Evolutionary conservation across 805 yeast genomes (phyloP).

Genomic region (Saturnispora halmiae): DNA sequence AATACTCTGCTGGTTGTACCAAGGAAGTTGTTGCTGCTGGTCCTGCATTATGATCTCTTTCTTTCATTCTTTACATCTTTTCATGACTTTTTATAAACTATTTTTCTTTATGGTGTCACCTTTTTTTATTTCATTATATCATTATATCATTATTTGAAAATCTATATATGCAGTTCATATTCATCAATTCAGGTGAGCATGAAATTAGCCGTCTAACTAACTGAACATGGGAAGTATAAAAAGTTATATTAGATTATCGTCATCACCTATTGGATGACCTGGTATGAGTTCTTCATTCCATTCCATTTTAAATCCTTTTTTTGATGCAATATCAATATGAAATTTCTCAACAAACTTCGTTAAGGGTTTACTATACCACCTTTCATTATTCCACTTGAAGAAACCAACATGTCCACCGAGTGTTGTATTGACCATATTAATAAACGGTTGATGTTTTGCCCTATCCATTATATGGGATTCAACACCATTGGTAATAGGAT

Average conservation of each 20-base stretch:
- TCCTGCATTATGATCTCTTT: slow-evolving; percentile 43
- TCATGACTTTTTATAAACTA: background rate
- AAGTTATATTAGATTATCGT: too few species aligned
- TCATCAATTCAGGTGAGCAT: too few species aligned
- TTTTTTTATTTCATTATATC: background rate
- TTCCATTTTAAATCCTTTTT: slow-evolving; percentile 9
- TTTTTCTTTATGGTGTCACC: background rate
- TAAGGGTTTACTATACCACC: slow-evolving; percentile 58
- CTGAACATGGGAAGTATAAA: too few species aligned
- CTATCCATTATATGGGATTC: slow-evolving; percentile 34
- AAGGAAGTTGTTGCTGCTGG: slow-evolving; percentile 89
- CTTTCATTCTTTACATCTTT: too few species aligned
- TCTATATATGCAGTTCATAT: too few species aligned
- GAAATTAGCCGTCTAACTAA: too few species aligned
- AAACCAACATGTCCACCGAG: slow-evolving; percentile 83
- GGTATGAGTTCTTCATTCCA: slow-evolving; percentile 9
- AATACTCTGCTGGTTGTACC: slow-evolving; percentile 75
- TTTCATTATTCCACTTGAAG: slow-evolving; percentile 48
- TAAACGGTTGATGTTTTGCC: slow-evolving; percentile 47
- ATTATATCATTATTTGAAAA: too few species aligned
- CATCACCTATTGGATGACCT: slow-evolving; percentile 7
- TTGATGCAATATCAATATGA: slow-evolving; percentile 14
- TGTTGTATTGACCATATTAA: slow-evolving; percentile 47
- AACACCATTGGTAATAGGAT: slow-evolving; percentile 54
- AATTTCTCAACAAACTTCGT: slow-evolving; percentile 29